These are phyloP conservation scores for Pseudoscleropodium purum DNA, from an alignment of 225 moss, liverwort and hornwort genomes.

Conservation along the genomic window DNA sequence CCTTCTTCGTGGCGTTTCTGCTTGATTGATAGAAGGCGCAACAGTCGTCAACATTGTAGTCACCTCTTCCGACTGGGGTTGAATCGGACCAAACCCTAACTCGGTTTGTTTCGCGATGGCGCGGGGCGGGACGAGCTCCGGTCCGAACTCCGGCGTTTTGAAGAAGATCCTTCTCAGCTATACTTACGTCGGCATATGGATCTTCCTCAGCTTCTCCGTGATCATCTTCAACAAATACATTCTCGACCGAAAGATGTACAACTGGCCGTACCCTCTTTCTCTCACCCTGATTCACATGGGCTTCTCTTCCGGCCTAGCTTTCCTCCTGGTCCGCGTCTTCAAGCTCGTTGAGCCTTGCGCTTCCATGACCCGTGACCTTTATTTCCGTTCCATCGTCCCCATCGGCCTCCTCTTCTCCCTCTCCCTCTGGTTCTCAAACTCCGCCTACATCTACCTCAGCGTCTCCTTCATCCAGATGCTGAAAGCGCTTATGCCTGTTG, in stretches of 20 bases:
- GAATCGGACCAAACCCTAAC: slow-evolving; percentile 23
- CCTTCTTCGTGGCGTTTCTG: not conserved
- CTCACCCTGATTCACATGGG: slow-evolving; percentile 95
- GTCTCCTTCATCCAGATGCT: slow-evolving; percentile 66
- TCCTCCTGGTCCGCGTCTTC: slow-evolving; percentile 77
- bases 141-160: slow-evolving; percentile 13
- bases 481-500: slow-evolving; percentile 54
- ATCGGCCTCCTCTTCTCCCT: slow-evolving; percentile 50
- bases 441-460: slow-evolving; percentile 50
- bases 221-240: slow-evolving; percentile 99
- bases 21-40: not conserved
- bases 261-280: slow-evolving; percentile 83
- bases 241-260: slow-evolving; percentile 80
- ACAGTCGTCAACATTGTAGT: not conserved
- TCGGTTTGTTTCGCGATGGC: slow-evolving; percentile 14
- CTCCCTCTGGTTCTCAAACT: slow-evolving; percentile 54
- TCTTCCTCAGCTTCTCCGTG: slow-evolving; percentile 83
- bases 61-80: not conserved
- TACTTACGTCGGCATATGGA: slow-evolving; percentile 75
- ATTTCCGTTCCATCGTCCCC: slow-evolving; percentile 40
- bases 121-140: slow-evolving; percentile 26
- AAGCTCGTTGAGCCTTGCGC: slow-evolving; percentile 80
- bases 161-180: slow-evolving; percentile 75
- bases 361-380: slow-evolving; percentile 64
- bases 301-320: slow-evolving; percentile 68